phyloP scores from a whole-genome alignment of 2,329 filamentous ascomycete species.

The Taxawa tesnikishii region DNA sequence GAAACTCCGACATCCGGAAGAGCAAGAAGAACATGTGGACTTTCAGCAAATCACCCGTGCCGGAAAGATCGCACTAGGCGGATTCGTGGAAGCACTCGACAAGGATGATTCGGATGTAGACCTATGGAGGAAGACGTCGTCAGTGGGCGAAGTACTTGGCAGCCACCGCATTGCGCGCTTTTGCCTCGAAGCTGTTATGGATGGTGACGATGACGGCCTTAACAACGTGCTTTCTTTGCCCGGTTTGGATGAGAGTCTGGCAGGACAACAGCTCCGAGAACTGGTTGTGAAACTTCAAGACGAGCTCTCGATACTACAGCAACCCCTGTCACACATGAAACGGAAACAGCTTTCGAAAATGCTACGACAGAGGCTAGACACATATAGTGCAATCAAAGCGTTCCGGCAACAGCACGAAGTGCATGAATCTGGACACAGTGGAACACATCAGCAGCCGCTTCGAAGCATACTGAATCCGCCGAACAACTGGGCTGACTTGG shows the following conservation, averaged over 20 bases:
- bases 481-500: constrained; percentile 19
- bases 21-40: not conserved
- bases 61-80: constrained; percentile 33
- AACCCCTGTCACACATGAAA: constrained; percentile 36
- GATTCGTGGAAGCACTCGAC: constrained; percentile 51
- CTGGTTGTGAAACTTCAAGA: constrained; percentile 41
- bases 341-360: constrained; percentile 37
- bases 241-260: constrained; percentile 44
- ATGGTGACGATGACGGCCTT: constrained; percentile 46
- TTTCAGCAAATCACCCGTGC: constrained; percentile 18
- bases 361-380: constrained; percentile 42
- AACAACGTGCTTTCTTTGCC: constrained; percentile 42
- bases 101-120: constrained; percentile 54
- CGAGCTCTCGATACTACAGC: constrained; percentile 39
- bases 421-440: constrained; percentile 5
- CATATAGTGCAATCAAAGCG: constrained; percentile 33
- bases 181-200: constrained; percentile 51
- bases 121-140: constrained; percentile 49
- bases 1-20: constrained; percentile 15
- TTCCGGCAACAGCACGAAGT: constrained; percentile 1
- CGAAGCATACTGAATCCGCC: constrained; percentile 14
- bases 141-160: constrained; percentile 43
- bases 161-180: constrained; percentile 48
- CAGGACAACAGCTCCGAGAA: constrained; percentile 36
- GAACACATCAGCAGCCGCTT: not conserved